Conservation (phyloP, 176 grass and related monocot species). For the Cocos nucifera region DNA sequence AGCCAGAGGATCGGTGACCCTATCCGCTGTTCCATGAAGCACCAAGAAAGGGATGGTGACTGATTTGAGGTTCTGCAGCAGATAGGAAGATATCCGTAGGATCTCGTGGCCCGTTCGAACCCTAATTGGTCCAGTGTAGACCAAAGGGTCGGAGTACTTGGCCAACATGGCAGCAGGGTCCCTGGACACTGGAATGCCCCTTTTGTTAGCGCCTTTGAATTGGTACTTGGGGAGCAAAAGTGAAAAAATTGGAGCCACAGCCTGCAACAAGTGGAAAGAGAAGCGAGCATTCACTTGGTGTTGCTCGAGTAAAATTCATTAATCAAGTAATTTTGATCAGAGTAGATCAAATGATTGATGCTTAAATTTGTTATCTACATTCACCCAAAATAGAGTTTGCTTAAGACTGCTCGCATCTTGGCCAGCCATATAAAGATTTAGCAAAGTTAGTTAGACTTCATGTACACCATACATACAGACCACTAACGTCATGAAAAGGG, state of each 20-base stretch:
- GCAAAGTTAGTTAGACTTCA: too few species aligned
- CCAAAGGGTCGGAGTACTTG: slow-evolving; percentile 84
- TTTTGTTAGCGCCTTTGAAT: slow-evolving; percentile 96
- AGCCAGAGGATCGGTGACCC: slow-evolving; percentile 82
- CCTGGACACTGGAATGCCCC: slow-evolving; percentile 78
- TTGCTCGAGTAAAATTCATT: too few species aligned
- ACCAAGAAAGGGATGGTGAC: slow-evolving; percentile 79
- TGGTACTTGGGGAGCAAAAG: slow-evolving; percentile 72
- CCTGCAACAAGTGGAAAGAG: slow-evolving; percentile 30
- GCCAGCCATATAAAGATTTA: too few species aligned
- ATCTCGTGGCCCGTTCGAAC: slow-evolving; percentile 90
- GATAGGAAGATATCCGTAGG: slow-evolving; percentile 66
- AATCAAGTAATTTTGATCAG: too few species aligned
- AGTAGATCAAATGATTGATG: too few species aligned
- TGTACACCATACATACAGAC: too few species aligned
- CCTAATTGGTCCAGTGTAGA: slow-evolving; percentile 83
- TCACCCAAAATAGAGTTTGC: too few species aligned
- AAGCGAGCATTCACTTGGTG: not conserved
- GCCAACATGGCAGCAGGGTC: slow-evolving; percentile 73
- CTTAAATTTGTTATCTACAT: too few species aligned
- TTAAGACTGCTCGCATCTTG: too few species aligned
- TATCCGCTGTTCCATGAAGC: slow-evolving; percentile 83
- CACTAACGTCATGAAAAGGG: too few species aligned
- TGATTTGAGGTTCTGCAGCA: slow-evolving; percentile 64
- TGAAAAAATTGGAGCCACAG: slow-evolving; percentile 87